A percentile compares a stretch with the other conserved stretches of the same genome.
These are phyloP conservation scores for Cyberlindnera mycetangii DNA, from an alignment of 805 yeast genomes.

Conservation along the genomic window DNA sequence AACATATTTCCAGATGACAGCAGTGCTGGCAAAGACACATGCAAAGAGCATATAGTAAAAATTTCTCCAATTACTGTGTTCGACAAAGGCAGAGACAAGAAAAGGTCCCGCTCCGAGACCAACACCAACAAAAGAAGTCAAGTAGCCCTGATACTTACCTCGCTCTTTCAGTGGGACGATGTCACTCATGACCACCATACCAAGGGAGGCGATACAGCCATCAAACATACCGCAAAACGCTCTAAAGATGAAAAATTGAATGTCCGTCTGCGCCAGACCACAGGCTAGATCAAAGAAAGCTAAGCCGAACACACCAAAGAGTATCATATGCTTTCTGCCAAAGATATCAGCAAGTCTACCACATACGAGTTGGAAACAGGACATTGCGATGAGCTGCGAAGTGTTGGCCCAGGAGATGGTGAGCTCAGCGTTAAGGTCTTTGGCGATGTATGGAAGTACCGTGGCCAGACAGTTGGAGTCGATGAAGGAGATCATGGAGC, in stretches of 20 bases:
- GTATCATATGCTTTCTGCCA: constrained; percentile 46
- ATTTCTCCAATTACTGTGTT: constrained; percentile 38
- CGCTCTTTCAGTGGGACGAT: constrained; percentile 50
- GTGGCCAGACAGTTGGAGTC: constrained; percentile 23
- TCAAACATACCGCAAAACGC: constrained; percentile 58
- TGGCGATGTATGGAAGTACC: constrained; percentile 40
- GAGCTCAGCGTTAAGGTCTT: constrained; percentile 43
- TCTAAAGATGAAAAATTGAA: constrained; percentile 49
- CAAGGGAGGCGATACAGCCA: constrained; percentile 49
- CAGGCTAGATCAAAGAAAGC: constrained; percentile 47
- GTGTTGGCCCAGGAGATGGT: constrained; percentile 63
- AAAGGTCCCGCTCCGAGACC: constrained; percentile 48
- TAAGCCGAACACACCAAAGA: constrained; percentile 39
- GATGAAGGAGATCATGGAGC: constrained; percentile 20
- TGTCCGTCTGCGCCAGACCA: constrained; percentile 47
- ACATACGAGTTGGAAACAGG: constrained; percentile 50
- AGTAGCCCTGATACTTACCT: constrained; percentile 56
- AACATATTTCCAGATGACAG: constrained; percentile 41
- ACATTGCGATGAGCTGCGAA: constrained; percentile 48
- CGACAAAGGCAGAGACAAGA: constrained; percentile 39
- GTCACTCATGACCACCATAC: constrained; percentile 54
- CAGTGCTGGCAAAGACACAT: constrained; percentile 42
- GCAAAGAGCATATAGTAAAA: constrained; percentile 41
- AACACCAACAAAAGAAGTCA: constrained; percentile 47
- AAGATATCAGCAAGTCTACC: constrained; percentile 58